A percentile compares a stretch with the other conserved stretches of the same genome.
Conservation (phyloP, 176 grass and related monocot species). For the Juncus effusus region DNA sequence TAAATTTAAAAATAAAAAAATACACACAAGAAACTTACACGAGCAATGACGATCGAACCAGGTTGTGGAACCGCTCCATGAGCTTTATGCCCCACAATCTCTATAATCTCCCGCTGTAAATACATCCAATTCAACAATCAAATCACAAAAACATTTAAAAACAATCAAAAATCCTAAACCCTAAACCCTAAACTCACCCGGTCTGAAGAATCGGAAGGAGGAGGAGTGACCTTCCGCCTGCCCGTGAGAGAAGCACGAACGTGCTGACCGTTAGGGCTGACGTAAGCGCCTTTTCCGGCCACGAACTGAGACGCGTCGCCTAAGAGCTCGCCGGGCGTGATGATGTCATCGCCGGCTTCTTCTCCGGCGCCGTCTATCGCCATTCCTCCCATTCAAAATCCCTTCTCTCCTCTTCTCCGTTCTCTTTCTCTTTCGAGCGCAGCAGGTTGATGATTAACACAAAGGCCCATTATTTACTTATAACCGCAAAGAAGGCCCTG, state of each 20-base stretch:
- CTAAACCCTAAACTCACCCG: slow-evolving; percentile 39
- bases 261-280: slow-evolving; percentile 49
- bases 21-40: slow-evolving; percentile 38
- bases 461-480: neutral
- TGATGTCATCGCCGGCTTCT: slow-evolving; percentile 23
- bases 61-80: slow-evolving; percentile 75
- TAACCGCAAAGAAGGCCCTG: neutral
- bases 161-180: neutral
- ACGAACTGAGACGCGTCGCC: slow-evolving; percentile 37
- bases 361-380: slow-evolving; percentile 42
- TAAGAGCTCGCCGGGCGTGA: slow-evolving; percentile 75
- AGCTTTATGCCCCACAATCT: slow-evolving; percentile 81
- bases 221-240: slow-evolving; percentile 43
- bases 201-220: slow-evolving; percentile 47
- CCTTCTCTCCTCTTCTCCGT: neutral
- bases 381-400: slow-evolving; percentile 37
- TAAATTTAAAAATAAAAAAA: neutral
- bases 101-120: slow-evolving; percentile 66
- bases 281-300: slow-evolving; percentile 68
- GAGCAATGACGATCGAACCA: slow-evolving; percentile 65
- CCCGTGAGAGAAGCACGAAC: slow-evolving; percentile 74
- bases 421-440: too few relatives aligned
- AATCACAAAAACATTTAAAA: neutral
- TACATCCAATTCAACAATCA: slow-evolving; percentile 12
- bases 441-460: too few relatives aligned